Base-by-base conservation (phyloP, 1,284 basidiomycete species). In the Trametes sp. region DNA sequence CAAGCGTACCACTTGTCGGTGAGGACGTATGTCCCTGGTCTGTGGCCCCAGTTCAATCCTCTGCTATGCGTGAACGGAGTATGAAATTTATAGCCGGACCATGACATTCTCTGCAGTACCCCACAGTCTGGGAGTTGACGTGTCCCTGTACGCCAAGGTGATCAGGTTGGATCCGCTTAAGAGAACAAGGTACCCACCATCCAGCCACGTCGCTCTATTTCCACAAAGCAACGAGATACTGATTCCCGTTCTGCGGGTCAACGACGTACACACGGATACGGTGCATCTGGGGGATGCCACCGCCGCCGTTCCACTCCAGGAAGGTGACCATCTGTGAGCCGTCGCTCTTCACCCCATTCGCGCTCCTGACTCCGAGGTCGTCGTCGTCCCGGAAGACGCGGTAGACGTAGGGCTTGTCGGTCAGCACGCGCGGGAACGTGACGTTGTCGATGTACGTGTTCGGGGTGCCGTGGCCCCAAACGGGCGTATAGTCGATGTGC, bases 301-400 rank as follows among this genome's bases (percentile, higher is more conserved):
- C 48, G 14, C 71, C 70, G 2, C 21, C 21, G 59, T 71, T 69
- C 53, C 67, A 72, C 41, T 71, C 68, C 35, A 69, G 57, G 42
- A 72, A 65, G 64, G 71, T 69, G 29, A 72, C 54, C 42, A 26
- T 57, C 57, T 70, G 70, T 26, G 70, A 71, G 24, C 70, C 69
- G 53, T 69, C 69, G 28, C 33, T 28, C 44, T 61, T 41, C 3
- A 64, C 49, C 23, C 45, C 24, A 42, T 66, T 62, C 10, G 3
- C 50, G 23, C 5, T 13, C 44, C 49, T 50, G 28, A 66, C 56
- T 31, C 71, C 71, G 28, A 71, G 67, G 52, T 70, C 70, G 23
- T 16, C 51, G 31, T 58, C 61, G 26, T 50, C 51, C 16, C 35
- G 45, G 38, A 65, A 38, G 52, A 72, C 59, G 46, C 71, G 71